Conservation (phyloP, 106 monocot genomes). For the Posidonia australis region DNA sequence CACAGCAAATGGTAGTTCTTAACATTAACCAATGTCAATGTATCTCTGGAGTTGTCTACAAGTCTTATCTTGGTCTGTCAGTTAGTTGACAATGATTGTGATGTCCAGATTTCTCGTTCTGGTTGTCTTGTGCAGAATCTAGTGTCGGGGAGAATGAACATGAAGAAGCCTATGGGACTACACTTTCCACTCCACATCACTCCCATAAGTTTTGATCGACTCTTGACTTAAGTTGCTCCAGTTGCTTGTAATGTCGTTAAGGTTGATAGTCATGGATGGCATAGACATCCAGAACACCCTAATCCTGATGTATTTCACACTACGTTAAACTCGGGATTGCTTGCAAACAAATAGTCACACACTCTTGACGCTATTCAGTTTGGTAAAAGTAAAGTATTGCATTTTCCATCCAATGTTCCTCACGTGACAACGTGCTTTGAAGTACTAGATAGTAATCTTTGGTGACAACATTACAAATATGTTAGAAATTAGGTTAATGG, state of each 20-base stretch:
- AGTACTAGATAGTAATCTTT: no score
- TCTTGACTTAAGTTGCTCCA: no score
- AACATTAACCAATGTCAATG: neutral
- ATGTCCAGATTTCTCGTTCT: neutral
- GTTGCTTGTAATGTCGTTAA: neutral
- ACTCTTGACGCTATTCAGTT: neutral
- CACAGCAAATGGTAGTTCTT: neutral
- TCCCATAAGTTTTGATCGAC: neutral
- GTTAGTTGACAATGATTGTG: neutral
- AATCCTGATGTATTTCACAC: neutral
- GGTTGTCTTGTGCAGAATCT: neutral
- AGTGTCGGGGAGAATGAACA: neutral
- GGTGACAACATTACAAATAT: no score
- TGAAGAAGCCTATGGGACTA: neutral
- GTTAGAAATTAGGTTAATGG: no score
- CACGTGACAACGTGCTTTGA: no score
- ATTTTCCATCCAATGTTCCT: neutral
- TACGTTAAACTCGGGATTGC: neutral
- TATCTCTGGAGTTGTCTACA: neutral
- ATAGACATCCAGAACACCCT: no score
- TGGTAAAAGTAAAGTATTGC: neutral
- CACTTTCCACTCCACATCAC: neutral
- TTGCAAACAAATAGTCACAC: neutral
- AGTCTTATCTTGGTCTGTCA: neutral
- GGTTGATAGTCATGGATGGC: neutral